Evolutionary conservation across 2,329 filamentous ascomycete genomes (phyloP).

Genomic region (Ophiostoma fasciatum): DNA sequence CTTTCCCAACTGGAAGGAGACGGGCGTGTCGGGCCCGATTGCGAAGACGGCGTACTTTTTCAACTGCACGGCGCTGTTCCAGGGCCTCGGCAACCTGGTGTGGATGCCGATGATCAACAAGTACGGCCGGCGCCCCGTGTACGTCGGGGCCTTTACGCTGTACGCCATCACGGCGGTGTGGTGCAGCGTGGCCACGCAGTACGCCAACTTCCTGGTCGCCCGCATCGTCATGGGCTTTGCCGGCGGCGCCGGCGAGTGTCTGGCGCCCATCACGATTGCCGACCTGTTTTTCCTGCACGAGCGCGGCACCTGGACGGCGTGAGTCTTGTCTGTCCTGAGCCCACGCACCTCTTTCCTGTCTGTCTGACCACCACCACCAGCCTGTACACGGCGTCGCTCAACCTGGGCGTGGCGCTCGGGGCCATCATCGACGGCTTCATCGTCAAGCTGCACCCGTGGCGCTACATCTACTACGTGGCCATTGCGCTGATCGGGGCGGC

Average conservation of each 20-base stretch:
- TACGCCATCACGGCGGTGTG: slow-evolving; percentile 28
- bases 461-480: slow-evolving; percentile 36
- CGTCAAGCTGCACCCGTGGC: slow-evolving; percentile 32
- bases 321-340: too few species aligned
- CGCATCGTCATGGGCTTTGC: slow-evolving; percentile 38
- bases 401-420: slow-evolving; percentile 26
- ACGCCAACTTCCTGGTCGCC: slow-evolving; percentile 27
- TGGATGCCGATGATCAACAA: slow-evolving; percentile 32
- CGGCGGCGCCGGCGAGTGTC: slow-evolving; percentile 36
- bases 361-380: slow-evolving; percentile 13
- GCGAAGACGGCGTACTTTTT: slow-evolving; percentile 36
- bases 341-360: slow-evolving; percentile 26
- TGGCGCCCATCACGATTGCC: slow-evolving; percentile 34
- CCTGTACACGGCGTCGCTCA: slow-evolving; percentile 8
- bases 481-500: slow-evolving; percentile 32
- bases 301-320: slow-evolving; percentile 34
- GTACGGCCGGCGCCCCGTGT: slow-evolving; percentile 28
- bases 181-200: slow-evolving; percentile 27
- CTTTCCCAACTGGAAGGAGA: slow-evolving; percentile 22
- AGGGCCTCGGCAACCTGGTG: slow-evolving; percentile 31
- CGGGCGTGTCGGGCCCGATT: slow-evolving; percentile 20
- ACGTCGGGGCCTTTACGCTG: slow-evolving; percentile 27
- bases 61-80: slow-evolving; percentile 32
- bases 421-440: slow-evolving; percentile 32
- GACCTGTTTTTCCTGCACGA: slow-evolving; percentile 45